Evolutionary conservation across 2,329 filamentous ascomycete genomes (phyloP).

Genomic region (Aureobasidium leucospermi): DNA sequence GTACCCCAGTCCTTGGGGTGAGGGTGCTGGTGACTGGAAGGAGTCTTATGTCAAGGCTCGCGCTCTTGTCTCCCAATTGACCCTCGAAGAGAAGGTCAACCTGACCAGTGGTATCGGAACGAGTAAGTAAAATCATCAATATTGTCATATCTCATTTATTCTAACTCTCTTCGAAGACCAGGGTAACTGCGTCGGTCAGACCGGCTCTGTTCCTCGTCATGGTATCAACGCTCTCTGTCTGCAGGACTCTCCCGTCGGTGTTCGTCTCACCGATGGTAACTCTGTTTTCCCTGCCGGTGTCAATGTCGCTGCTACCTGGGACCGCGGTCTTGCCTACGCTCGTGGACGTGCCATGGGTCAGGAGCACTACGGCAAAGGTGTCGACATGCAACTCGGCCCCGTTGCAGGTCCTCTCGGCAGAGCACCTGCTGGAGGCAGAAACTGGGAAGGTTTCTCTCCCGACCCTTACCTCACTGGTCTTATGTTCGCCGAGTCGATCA

Average conservation of each 20-base stretch:
- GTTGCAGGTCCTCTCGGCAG: slow-evolving; percentile 39
- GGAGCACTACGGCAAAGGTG: slow-evolving; percentile 28
- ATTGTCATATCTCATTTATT: too few species aligned
- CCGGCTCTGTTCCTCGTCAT: slow-evolving; percentile 28
- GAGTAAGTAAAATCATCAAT: background rate
- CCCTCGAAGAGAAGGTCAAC: slow-evolving; percentile 29
- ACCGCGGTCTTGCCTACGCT: slow-evolving; percentile 37
- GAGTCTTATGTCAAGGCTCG: slow-evolving; percentile 27
- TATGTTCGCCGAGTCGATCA: slow-evolving; percentile 33
- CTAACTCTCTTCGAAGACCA: background rate
- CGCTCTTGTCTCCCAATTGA: slow-evolving; percentile 27
- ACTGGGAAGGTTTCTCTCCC: slow-evolving; percentile 34
- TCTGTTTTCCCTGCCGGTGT: slow-evolving; percentile 30
- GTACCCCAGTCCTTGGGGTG: slow-evolving; percentile 24
- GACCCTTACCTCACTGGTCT: slow-evolving; percentile 41
- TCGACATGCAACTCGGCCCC: slow-evolving; percentile 37
- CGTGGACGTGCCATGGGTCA: slow-evolving; percentile 29
- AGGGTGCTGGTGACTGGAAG: slow-evolving; percentile 23
- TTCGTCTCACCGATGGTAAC: slow-evolving; percentile 20
- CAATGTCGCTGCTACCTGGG: slow-evolving; percentile 30
- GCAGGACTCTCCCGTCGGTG: slow-evolving; percentile 30
- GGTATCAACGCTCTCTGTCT: slow-evolving; percentile 31
- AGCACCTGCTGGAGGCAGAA: slow-evolving; percentile 34
- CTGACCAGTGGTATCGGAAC: slow-evolving; percentile 25
- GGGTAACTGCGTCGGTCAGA: slow-evolving; percentile 28